phyloP scores from a whole-genome alignment of 164 flowering plant species.

The Berberis thunbergii region DNA sequence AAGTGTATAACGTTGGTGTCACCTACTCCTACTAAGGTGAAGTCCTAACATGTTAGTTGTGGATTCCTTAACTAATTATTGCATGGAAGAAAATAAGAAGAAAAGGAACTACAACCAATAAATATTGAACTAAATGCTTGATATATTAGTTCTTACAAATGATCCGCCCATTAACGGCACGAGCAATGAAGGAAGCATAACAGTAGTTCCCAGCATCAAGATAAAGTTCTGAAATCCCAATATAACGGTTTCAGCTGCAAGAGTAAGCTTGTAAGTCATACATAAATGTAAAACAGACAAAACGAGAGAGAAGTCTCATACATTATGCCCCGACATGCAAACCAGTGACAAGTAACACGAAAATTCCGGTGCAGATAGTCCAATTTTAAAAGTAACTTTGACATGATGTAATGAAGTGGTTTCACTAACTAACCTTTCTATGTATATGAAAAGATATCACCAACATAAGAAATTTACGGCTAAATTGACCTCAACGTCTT shows the following conservation, averaged over 20 bases:
- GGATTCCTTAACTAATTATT: too few relatives aligned
- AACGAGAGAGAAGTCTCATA: background rate
- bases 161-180: constrained; percentile 92
- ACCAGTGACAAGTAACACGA: background rate
- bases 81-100: background rate
- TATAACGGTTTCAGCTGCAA: constrained; percentile 82
- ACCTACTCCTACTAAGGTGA: background rate
- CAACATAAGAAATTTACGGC: too few relatives aligned
- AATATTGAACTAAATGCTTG: background rate
- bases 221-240: constrained; percentile 97
- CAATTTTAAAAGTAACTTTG: too few relatives aligned
- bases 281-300: background rate
- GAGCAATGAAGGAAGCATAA: constrained; percentile 81
- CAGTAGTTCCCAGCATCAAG: constrained; percentile 84
- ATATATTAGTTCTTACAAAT: constrained; percentile 46
- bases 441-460: too few relatives aligned
- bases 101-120: background rate
- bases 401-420: too few relatives aligned
- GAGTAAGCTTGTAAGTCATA: constrained; percentile 6
- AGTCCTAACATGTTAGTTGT: background rate
- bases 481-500: too few relatives aligned
- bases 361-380: background rate
- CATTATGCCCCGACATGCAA: background rate
- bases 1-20: background rate
- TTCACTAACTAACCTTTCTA: too few relatives aligned